These are phyloP conservation scores for Oxyria digyna DNA, from an alignment of 148 eudicot genomes.

Conservation along the genomic window DNA sequence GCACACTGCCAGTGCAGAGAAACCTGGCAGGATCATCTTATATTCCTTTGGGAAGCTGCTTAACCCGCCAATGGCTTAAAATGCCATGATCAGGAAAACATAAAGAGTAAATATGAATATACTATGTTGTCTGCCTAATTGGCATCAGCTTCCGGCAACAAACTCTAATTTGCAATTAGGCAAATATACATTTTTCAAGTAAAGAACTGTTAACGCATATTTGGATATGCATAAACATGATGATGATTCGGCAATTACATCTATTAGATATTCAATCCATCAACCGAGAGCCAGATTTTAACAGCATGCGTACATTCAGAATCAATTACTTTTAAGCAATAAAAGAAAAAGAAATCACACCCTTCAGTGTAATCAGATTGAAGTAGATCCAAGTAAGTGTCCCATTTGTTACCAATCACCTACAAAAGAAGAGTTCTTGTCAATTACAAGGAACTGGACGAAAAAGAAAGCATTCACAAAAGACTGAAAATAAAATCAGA, in stretches of 20 bases:
- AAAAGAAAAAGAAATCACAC: slow-evolving; percentile 19
- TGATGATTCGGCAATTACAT: too few relatives aligned
- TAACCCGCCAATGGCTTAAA: slow-evolving; percentile 8
- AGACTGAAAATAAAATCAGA: background rate
- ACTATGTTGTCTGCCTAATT: background rate
- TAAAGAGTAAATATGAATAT: background rate
- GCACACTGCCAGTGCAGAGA: slow-evolving; percentile 16
- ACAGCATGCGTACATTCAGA: too few relatives aligned
- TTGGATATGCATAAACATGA: too few relatives aligned
- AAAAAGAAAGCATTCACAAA: background rate
- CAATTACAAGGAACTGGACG: background rate
- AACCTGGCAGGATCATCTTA: slow-evolving; percentile 12
- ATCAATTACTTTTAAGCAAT: too few relatives aligned
- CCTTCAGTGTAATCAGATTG: slow-evolving; percentile 93
- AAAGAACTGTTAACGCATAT: too few relatives aligned
- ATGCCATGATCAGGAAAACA: background rate
- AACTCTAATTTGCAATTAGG: too few relatives aligned
- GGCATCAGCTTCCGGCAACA: slow-evolving; percentile 10
- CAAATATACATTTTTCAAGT: too few relatives aligned
- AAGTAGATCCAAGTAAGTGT: slow-evolving; percentile 80
- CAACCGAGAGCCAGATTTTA: too few relatives aligned
- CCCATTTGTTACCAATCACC: slow-evolving; percentile 99
- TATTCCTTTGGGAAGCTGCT: slow-evolving; percentile 11
- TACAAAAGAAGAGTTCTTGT: slow-evolving; percentile 8
- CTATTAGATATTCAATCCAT: too few relatives aligned